Percentiles rank a stretch among this genome's conserved stretches.
Evolutionary conservation across 805 yeast species (phyloP).

Genomic region (Kluyveromyces lactis): DNA sequence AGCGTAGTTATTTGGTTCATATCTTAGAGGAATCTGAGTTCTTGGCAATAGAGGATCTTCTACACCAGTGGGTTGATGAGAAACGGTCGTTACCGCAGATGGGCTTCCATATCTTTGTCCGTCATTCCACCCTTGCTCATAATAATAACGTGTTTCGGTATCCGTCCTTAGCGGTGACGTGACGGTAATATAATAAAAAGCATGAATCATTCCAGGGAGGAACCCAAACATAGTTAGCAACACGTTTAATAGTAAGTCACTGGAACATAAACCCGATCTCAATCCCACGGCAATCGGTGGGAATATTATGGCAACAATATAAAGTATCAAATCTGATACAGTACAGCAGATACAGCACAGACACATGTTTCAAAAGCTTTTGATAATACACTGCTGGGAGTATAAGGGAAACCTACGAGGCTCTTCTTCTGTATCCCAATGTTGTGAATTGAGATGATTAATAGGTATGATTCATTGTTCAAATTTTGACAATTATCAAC

Average conservation of each 20-base stretch:
- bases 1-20: neutral
- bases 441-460: no score
- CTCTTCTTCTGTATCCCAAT: no score
- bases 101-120: constrained; percentile 15
- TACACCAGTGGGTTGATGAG: neutral
- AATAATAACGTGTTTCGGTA: constrained; percentile 18
- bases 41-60: constrained; percentile 3
- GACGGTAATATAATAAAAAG: constrained; percentile 40
- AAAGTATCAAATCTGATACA: constrained; percentile 46
- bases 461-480: no score
- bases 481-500: no score
- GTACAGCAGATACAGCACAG: constrained; percentile 21
- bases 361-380: constrained; percentile 10
- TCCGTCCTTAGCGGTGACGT: constrained; percentile 25
- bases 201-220: constrained; percentile 67
- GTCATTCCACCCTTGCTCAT: constrained; percentile 28
- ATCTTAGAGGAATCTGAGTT: neutral
- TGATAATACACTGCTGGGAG: no score
- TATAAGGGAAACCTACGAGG: no score
- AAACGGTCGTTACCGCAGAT: neutral
- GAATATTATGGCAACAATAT: constrained; percentile 50
- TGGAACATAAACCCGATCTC: constrained; percentile 52
- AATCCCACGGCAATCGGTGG: constrained; percentile 72
- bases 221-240: constrained; percentile 64
- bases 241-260: constrained; percentile 50